These are phyloP conservation scores for Russula griseocarnosa DNA, from an alignment of 768 basidiomycete species.

Conservation along the genomic window DNA sequence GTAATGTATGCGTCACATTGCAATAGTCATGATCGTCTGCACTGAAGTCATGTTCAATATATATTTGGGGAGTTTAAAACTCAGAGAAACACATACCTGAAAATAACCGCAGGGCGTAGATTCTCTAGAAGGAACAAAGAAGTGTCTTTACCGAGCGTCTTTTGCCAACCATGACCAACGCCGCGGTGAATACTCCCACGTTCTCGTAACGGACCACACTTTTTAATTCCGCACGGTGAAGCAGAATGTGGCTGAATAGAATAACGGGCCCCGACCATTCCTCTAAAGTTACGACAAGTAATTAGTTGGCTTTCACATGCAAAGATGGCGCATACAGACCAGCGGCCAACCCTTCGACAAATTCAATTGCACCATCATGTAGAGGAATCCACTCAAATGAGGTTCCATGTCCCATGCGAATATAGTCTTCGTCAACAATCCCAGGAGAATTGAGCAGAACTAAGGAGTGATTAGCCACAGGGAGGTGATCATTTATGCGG, in stretches of 20 bases:
- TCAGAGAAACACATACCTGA: too few relatives aligned
- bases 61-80: too few relatives aligned
- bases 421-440: conserved; percentile 81
- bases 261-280: too few relatives aligned
- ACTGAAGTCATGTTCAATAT: too few relatives aligned
- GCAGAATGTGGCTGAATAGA: conserved; percentile 87
- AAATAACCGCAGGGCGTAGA: too few relatives aligned
- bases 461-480: conserved; percentile 64
- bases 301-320: background rate
- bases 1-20: too few relatives aligned
- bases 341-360: conserved; percentile 46
- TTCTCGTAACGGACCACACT: conserved; percentile 76
- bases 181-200: conserved; percentile 65
- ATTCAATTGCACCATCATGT: conserved; percentile 55
- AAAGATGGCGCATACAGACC: conserved; percentile 29
- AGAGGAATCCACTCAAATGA: conserved; percentile 57
- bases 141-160: conserved; percentile 75
- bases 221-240: conserved; percentile 68
- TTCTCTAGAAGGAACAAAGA: conserved; percentile 64
- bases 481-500: conserved; percentile 56
- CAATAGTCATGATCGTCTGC: too few relatives aligned
- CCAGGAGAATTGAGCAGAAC: too few relatives aligned
- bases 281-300: conserved; percentile 13
- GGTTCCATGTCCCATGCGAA: conserved; percentile 47
- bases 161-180: conserved; percentile 79